Evolutionary conservation across 257 asterid species (phyloP).

Genomic region (Penstemon barbatus): DNA sequence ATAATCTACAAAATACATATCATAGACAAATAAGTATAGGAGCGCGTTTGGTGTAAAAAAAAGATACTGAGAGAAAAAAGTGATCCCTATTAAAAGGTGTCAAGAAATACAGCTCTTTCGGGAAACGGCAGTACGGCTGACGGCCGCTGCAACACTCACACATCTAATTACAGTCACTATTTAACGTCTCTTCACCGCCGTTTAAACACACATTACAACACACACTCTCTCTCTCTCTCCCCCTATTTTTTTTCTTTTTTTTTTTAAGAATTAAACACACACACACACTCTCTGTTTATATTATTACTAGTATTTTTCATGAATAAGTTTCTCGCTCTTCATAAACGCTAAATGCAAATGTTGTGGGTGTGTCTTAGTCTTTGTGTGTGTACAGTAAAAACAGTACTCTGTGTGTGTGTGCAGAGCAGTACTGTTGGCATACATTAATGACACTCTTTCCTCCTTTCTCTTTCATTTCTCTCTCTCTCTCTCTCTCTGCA

Average conservation of each 20-base stretch:
- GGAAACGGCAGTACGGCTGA: constrained; percentile 65
- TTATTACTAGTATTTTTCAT: background rate
- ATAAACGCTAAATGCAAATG: constrained; percentile 35
- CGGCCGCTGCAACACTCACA: constrained; percentile 41
- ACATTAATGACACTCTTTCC: constrained; percentile 39
- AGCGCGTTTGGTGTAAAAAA: constrained; percentile 21
- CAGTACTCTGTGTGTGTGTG: constrained; percentile 32
- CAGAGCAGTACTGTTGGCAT: constrained; percentile 25
- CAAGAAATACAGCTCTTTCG: constrained; percentile 35
- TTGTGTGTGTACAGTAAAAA: constrained; percentile 14
- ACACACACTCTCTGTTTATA: background rate
- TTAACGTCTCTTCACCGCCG: constrained; percentile 95
- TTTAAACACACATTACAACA: constrained; percentile 27
- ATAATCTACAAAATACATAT: too few relatives aligned
- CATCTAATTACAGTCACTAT: constrained; percentile 29
- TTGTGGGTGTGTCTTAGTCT: constrained; percentile 21
- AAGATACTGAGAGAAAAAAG: background rate
- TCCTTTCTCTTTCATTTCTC: constrained; percentile 17
- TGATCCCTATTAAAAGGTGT: constrained; percentile 6
- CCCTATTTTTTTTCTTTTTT: background rate
- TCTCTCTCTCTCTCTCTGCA: constrained; percentile 28
- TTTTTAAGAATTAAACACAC: background rate
- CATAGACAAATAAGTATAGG: background rate
- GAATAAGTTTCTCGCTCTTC: constrained; percentile 46
- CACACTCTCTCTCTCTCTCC: constrained; percentile 8